A percentile compares a stretch with the other conserved stretches of the same genome.
These are phyloP conservation scores for Ceratocystiopsis sp. DNA, from an alignment of 2,329 filamentous ascomycete species.

Conservation along the genomic window DNA sequence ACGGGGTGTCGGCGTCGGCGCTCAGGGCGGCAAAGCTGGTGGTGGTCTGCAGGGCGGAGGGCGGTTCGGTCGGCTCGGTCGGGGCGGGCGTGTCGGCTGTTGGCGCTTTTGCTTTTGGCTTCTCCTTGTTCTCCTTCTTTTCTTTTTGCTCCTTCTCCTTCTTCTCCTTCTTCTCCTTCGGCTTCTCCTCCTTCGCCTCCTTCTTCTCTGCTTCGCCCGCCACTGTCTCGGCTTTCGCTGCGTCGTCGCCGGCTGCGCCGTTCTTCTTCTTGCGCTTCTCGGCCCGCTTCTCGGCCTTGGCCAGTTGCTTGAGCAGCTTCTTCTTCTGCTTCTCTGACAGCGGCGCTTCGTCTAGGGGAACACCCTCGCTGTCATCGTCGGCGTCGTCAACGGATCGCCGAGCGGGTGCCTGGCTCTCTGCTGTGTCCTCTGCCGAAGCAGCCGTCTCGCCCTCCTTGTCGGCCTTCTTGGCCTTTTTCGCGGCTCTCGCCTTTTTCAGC, in stretches of 20 bases:
- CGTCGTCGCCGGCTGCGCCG: constrained; percentile 8
- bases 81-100: constrained; percentile 21
- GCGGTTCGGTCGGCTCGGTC: constrained; percentile 26
- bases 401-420: too few relatives aligned
- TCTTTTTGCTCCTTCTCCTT: constrained; percentile 18
- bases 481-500: constrained; percentile 30
- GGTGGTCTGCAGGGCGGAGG: too few relatives aligned
- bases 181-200: background rate
- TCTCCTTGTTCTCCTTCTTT: constrained; percentile 11
- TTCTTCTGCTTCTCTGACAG: constrained; percentile 32
- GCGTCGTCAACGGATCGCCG: constrained; percentile 4
- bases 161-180: constrained; percentile 12
- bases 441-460: background rate
- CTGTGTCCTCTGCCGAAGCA: too few relatives aligned
- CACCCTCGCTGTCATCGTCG: constrained; percentile 10
- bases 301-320: constrained; percentile 30
- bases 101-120: background rate
- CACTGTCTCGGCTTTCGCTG: background rate
- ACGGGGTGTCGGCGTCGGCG: too few relatives aligned
- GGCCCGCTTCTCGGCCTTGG: constrained; percentile 32
- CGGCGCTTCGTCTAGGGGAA: constrained; percentile 9
- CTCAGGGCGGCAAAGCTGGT: too few relatives aligned
- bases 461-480: too few relatives aligned
- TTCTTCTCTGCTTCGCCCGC: background rate
- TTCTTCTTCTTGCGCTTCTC: constrained; percentile 29